These are phyloP conservation scores for Sordariomycetes sp. DNA, from an alignment of 2,329 filamentous ascomycete genomes.

Conservation along the genomic window DNA sequence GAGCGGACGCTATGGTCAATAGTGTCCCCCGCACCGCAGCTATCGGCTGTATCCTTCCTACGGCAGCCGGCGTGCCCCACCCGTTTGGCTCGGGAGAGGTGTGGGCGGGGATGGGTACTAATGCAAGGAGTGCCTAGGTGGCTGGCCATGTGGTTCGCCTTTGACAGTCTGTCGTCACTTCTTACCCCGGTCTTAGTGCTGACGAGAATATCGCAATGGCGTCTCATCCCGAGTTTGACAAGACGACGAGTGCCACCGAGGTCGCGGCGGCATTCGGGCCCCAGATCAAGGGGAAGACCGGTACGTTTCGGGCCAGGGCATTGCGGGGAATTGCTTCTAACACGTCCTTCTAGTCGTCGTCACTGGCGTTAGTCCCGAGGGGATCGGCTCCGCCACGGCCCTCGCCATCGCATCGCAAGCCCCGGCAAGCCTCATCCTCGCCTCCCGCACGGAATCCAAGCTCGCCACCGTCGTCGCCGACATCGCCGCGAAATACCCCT, in stretches of 20 bases:
- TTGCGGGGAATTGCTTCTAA: background rate
- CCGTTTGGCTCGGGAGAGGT: background rate
- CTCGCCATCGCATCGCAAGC: conserved; percentile 24
- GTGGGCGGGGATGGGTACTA: background rate
- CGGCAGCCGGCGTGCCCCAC: background rate
- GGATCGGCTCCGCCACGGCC: conserved; percentile 26
- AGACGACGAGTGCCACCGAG: conserved; percentile 13
- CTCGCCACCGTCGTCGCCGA: conserved; percentile 11
- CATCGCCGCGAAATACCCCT: conserved; percentile 4
- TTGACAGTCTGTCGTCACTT: background rate
- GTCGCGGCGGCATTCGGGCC: conserved; percentile 16
- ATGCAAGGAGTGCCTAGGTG: background rate
- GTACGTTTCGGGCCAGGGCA: background rate
- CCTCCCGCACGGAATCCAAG: conserved; percentile 30
- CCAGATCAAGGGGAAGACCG: conserved; percentile 22
- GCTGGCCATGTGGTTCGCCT: background rate
- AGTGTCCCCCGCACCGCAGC: background rate
- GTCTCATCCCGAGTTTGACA: conserved; percentile 3
- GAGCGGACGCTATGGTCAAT: background rate
- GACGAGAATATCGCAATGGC: background rate
- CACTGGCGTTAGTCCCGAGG: conserved; percentile 28
- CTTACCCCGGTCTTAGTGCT: background rate
- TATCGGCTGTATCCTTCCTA: background rate
- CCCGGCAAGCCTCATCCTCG: conserved; percentile 31
- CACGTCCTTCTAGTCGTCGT: conserved; percentile 18